Evolutionary conservation across 1,284 basidiomycete genomes (phyloP).

Genomic region (Puccinia novopanici): DNA sequence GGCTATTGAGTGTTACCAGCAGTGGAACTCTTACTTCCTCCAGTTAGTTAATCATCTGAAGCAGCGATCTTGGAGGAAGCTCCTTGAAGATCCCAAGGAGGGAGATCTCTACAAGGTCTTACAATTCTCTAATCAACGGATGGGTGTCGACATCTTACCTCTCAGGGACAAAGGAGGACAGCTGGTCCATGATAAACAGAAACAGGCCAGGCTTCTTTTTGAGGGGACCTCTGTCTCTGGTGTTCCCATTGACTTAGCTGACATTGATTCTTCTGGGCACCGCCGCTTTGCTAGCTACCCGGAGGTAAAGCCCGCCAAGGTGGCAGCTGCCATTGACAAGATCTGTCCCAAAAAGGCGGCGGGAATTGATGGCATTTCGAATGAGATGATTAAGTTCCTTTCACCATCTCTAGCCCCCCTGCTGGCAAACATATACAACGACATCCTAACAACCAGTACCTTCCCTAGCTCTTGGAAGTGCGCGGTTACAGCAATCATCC

Average conservation of each 20-base stretch:
- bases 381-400: background rate
- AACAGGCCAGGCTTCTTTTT: conserved; percentile 2
- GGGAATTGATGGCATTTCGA: conserved; percentile 1
- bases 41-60: background rate
- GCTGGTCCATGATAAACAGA: background rate
- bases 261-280: background rate
- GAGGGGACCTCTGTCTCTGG: background rate
- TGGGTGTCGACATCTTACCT: background rate
- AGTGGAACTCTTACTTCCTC: conserved; percentile 1
- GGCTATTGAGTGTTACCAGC: background rate
- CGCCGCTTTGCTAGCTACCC: too few species aligned
- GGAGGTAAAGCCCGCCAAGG: too few species aligned
- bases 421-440: background rate
- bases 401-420: background rate
- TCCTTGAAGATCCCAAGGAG: background rate
- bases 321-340: too few species aligned
- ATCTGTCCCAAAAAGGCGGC: too few species aligned
- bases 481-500: too few species aligned
- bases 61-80: background rate
- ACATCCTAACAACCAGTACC: background rate
- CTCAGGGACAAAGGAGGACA: background rate
- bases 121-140: background rate
- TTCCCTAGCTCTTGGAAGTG: conserved; percentile 6
- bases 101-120: background rate
- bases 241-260: background rate